phyloP scores from a whole-genome alignment of 116 monocot genomes.

The Posidonia oceanica region DNA sequence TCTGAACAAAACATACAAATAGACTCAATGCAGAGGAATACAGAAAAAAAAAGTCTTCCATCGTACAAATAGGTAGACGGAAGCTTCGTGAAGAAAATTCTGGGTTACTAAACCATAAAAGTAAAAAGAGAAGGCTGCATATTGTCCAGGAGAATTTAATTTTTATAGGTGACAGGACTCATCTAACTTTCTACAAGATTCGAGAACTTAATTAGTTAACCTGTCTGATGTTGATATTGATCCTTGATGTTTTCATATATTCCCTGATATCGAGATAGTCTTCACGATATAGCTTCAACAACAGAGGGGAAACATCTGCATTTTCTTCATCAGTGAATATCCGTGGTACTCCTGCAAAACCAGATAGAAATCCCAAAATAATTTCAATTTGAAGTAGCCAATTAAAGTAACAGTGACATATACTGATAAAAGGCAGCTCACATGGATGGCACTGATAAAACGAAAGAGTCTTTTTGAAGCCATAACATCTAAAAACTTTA shows the following conservation, averaged over 20 bases:
- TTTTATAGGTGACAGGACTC: not conserved
- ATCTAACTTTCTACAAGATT: not conserved
- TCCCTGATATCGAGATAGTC: slow-evolving; percentile 25
- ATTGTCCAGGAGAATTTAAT: not conserved
- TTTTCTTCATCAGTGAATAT: slow-evolving; percentile 59
- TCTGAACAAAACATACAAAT: not conserved
- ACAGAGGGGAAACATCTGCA: slow-evolving; percentile 34
- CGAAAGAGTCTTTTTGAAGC: not conserved
- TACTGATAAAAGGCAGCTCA: not conserved
- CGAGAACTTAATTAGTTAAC: slow-evolving; percentile 9
- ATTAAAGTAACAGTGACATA: not conserved
- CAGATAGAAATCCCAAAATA: not conserved
- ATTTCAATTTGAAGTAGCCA: not conserved
- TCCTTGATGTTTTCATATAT: slow-evolving; percentile 56
- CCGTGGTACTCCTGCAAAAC: slow-evolving; percentile 60
- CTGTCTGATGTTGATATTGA: slow-evolving; percentile 81
- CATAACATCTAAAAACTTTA: not conserved
- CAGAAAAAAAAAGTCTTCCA: not conserved
- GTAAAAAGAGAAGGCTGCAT: not conserved
- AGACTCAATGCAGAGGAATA: not conserved
- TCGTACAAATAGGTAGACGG: not conserved
- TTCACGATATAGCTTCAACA: slow-evolving; percentile 32
- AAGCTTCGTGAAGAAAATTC: not conserved
- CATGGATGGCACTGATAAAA: slow-evolving; percentile 1
- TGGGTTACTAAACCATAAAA: slow-evolving; percentile 6